Evolutionary conservation across 176 grass and related monocot genomes (phyloP), one percentile per base, ranked within the genome.

Genomic region (Juncus inflexus): DNA sequence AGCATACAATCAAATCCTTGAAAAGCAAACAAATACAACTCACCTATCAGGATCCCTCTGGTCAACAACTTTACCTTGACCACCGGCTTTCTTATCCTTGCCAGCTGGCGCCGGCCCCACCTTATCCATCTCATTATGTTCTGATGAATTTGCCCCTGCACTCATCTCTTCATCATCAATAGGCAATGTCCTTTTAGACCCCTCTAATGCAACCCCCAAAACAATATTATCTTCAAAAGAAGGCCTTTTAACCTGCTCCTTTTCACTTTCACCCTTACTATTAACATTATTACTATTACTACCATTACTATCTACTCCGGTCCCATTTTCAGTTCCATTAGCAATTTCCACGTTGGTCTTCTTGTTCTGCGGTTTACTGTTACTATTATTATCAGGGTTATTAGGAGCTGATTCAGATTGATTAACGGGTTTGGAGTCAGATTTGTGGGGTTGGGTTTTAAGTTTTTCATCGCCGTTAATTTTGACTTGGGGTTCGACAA

Each of bases 211-310:
- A n/a, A 99, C 72, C 16, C 94, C 94, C 52, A 99, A 75, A 42
- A 99, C 85, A 77, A 99, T 92, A 69, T 99, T 99, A 60, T 90
- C 89, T 76, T 90, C 89, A 73, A 90, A 99, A 54, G 64, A 78
- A 50, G 83, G 80, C 45, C 94, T 92, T 14, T 78, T 70, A 60
- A 52, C 71, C 62, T 38, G 43, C n/a, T 70, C 15, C 51, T 59
- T 84, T 50, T 84, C 81, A 61, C 76, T 82, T 63, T 99, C 87
- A 47, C 79, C 86, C 52, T 82, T 78, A 62, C 64, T 79, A 66
- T 75, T 68, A 10, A 52, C 47, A 4, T 73, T 62, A 11, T 72
- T 53, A 45, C 76, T 55, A 60, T 76, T 66, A 50, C 86, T 87
- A 7, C 55, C 77, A 70, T 80, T 77, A 9, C 77, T 69, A 5